Base-by-base conservation (phyloP, 192 early-diverging fungal genomes). In the Podochytrium sp. region DNA sequence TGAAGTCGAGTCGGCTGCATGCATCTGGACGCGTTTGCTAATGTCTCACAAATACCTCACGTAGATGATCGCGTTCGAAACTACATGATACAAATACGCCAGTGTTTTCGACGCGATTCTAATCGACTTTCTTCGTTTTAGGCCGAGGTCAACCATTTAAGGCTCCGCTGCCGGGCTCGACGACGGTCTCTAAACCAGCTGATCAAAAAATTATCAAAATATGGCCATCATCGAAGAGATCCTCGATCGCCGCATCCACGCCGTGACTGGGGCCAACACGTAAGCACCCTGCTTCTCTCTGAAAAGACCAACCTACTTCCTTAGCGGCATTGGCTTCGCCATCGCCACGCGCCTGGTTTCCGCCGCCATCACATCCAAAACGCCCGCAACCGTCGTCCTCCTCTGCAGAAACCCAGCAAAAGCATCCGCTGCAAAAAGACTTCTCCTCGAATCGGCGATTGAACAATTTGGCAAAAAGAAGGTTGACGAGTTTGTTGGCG, bases 311-410 rank as follows among this genome's bases (percentile, higher is more conserved):
- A 33, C 67, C 43, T 56, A 3, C 4, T 58, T 56, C 12, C 32
- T 33, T 60, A 81, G 81, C 56, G 84, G 84, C 3, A 60, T 82
- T 18, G 84, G 84, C 37, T 80, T 68, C 62, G 78, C 76, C 29
- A 77, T 81, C 40, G 69, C 62, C 39, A 51, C 80, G 35, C 71
- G 69, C 3, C 71, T 85, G 38, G 12, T 83, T 12, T 4, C 52
- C 18, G 58, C 68, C n/a, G 62, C 75, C 23, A n/a, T 33, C 39
- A 16, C 71, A 47, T 33, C n/a, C 12, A 70, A 75, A 20, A 35
- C 25, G 33, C 35, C 61, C 30, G 50, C 68, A 12, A 69, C 67
- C 47, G 32, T 85, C 38, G 77, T 83, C n/a, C 74, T 85, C 61
- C 74, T 69, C 3, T 84, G 83, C 70, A 74, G 83, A 18, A 80